Conservation (phyloP, 2,329 filamentous ascomycete species). For the Cytospora leucostoma region DNA sequence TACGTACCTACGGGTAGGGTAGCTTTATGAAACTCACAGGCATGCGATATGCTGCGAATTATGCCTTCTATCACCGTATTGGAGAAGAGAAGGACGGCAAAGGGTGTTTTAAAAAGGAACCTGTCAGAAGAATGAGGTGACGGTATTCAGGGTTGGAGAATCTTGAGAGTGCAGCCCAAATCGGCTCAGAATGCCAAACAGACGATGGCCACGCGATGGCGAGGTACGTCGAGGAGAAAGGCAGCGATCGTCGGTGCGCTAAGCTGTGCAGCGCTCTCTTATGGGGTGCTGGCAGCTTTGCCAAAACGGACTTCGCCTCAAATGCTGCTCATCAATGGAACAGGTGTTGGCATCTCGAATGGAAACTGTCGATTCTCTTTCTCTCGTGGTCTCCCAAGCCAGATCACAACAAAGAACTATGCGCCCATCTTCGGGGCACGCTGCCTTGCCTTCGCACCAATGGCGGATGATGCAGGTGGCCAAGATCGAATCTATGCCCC, state of each 20-base stretch:
- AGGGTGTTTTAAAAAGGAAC: neutral
- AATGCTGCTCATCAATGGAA: constrained; percentile 12
- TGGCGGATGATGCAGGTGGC: constrained; percentile 6
- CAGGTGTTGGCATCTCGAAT: constrained; percentile 21
- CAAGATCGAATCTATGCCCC: constrained; percentile 11
- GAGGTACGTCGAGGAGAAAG: constrained; percentile 16
- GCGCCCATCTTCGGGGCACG: constrained; percentile 25
- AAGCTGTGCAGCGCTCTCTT: constrained; percentile 6
- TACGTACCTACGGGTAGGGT: neutral
- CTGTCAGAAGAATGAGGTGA: neutral
- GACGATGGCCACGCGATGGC: constrained; percentile 9
- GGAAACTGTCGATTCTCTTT: neutral
- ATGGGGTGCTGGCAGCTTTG: constrained; percentile 9
- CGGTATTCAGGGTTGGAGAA: neutral
- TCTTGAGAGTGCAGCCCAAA: neutral
- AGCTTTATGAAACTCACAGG: neutral
- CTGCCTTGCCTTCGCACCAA: constrained; percentile 17
- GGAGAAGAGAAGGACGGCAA: neutral
- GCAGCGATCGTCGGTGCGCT: constrained; percentile 19
- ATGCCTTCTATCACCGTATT: neutral
- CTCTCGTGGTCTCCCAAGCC: constrained; percentile 18
- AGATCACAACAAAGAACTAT: constrained; percentile 22
- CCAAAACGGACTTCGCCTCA: constrained; percentile 13
- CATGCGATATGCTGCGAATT: neutral
- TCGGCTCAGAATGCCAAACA: constrained; percentile 12